Evolutionary conservation across 169 alveolate genomes (phyloP).

Genomic region (Plasmodium reichenowi): DNA sequence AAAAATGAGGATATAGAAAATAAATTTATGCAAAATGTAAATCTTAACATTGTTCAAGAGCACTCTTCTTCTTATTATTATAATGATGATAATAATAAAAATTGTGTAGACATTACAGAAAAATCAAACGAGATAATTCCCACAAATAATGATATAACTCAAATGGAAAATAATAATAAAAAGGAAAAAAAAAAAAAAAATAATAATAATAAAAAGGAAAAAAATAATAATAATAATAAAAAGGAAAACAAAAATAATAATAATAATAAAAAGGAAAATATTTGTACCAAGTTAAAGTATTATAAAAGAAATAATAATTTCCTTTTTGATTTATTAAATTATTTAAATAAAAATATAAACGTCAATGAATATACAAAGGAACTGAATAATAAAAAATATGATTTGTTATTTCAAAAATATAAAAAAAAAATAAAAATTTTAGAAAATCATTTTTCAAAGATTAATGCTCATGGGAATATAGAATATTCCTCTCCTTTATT

Average conservation of each 20-base stretch:
- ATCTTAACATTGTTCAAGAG: too few species aligned
- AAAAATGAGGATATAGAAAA: not conserved
- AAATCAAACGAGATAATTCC: too few species aligned
- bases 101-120: too few species aligned
- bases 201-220: too few species aligned
- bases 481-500: conserved; percentile 43
- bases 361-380: conserved; percentile 50
- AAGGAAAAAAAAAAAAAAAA: too few species aligned
- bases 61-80: too few species aligned
- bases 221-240: not conserved
- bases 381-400: conserved; percentile 28
- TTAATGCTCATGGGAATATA: conserved; percentile 32
- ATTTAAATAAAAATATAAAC: conserved; percentile 31
- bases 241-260: not conserved
- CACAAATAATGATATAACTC: not conserved
- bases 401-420: conserved; percentile 37
- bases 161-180: not conserved
- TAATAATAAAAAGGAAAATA: not conserved
- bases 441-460: conserved; percentile 29
- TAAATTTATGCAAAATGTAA: not conserved
- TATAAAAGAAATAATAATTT: conserved; percentile 16
- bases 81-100: too few species aligned
- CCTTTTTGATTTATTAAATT: conserved; percentile 30
- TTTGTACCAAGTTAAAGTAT: not conserved
- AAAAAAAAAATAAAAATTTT: conserved; percentile 50